These are phyloP conservation scores for Sugiyamaella xylanicola DNA, from an alignment of 1,139 yeast genomes.

Conservation along the genomic window DNA sequence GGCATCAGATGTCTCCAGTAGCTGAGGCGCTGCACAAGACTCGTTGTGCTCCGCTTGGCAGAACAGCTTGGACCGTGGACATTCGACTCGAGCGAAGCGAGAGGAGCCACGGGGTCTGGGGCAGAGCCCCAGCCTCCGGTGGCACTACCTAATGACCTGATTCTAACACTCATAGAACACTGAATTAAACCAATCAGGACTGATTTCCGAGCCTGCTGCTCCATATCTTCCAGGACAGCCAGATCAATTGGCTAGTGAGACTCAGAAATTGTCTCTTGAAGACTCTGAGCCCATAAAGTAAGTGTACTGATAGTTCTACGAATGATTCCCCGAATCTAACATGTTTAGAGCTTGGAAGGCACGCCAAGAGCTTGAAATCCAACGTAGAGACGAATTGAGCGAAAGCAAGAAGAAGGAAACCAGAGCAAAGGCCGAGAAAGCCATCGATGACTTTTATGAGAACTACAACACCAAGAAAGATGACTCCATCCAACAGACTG, in stretches of 20 bases:
- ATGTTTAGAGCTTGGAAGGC: constrained; percentile 68
- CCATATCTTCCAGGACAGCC: constrained; percentile 38
- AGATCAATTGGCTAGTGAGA: constrained; percentile 23
- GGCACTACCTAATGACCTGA: background rate
- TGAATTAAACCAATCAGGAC: constrained; percentile 29
- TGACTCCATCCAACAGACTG: constrained; percentile 62
- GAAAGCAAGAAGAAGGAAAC: constrained; percentile 66
- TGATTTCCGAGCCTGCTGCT: constrained; percentile 37
- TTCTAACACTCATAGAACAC: background rate
- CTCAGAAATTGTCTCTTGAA: constrained; percentile 37
- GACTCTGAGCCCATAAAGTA: constrained; percentile 42
- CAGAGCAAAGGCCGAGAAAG: constrained; percentile 75
- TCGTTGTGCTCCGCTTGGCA: too few relatives aligned
- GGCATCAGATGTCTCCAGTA: too few relatives aligned
- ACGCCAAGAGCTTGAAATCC: constrained; percentile 78
- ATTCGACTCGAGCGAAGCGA: too few relatives aligned
- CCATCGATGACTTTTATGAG: constrained; percentile 92
- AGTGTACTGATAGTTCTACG: constrained; percentile 9
- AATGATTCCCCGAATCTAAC: background rate
- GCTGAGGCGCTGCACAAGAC: too few relatives aligned
- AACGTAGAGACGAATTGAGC: constrained; percentile 77
- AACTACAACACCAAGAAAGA: constrained; percentile 88
- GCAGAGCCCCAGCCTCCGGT: too few relatives aligned
- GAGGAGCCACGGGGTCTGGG: too few relatives aligned
- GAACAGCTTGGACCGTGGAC: too few relatives aligned